These are phyloP conservation scores for Russula earlei DNA, from an alignment of 768 basidiomycete genomes.

Conservation along the genomic window DNA sequence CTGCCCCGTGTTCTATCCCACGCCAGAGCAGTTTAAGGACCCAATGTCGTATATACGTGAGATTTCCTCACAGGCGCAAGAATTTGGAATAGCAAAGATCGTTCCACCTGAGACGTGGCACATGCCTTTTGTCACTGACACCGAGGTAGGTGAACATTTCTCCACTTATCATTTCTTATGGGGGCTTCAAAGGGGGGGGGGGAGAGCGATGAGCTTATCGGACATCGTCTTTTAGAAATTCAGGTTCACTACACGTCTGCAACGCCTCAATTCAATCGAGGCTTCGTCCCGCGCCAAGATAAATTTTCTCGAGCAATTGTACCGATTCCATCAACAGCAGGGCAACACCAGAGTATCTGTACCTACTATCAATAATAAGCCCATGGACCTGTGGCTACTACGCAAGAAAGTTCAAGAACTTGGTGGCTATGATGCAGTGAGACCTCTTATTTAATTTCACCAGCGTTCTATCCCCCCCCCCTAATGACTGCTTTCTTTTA, in stretches of 20 bases:
- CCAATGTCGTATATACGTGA: conserved; percentile 89
- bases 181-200: conserved; percentile 24
- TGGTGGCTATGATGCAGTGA: conserved; percentile 82
- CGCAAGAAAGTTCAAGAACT: conserved; percentile 84
- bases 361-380: conserved; percentile 87
- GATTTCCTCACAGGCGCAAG: conserved; percentile 58
- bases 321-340: conserved; percentile 94
- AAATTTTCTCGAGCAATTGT: conserved; percentile 95
- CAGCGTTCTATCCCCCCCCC: neutral
- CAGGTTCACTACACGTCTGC: conserved; percentile 91
- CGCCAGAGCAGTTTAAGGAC: conserved; percentile 85
- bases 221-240: conserved; percentile 47
- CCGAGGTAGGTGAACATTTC: conserved; percentile 49
- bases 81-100: conserved; percentile 92
- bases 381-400: conserved; percentile 88
- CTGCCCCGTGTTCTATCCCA: conserved; percentile 85
- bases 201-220: conserved; percentile 15
- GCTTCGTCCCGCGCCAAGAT: conserved; percentile 93
- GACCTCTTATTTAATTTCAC: conserved; percentile 21
- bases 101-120: conserved; percentile 89
- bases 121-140: conserved; percentile 93
- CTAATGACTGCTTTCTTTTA: neutral
- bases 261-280: conserved; percentile 93
- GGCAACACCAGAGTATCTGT: conserved; percentile 85
- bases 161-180: conserved; percentile 20